A percentile compares a stretch with the other conserved stretches of the same genome.
Conservation (phyloP, 768 basidiomycete species). For the Leucocoprinus leucothites region DNA sequence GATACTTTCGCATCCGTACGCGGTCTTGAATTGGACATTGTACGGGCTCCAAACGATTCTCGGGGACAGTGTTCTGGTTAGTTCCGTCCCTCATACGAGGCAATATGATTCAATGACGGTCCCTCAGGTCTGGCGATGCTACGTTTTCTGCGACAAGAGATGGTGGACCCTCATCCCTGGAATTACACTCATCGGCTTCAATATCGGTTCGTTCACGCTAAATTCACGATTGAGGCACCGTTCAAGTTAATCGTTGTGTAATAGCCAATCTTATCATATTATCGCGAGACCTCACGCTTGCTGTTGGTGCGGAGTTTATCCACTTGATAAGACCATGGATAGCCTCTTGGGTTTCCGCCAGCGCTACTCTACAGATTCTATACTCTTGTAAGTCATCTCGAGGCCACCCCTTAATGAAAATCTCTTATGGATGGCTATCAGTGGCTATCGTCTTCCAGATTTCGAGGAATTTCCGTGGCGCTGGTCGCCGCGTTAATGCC, state of each 20-base stretch:
- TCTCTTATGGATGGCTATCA: background rate
- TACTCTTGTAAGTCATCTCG: conserved; percentile 3
- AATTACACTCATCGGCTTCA: background rate
- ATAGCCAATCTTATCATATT: background rate
- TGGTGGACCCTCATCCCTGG: conserved; percentile 6
- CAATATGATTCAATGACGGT: background rate
- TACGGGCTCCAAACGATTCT: conserved; percentile 8
- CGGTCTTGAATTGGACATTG: conserved; percentile 5
- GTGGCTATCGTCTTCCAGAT: conserved; percentile 1
- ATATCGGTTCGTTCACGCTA: background rate
- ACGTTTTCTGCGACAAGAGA: conserved; percentile 7
- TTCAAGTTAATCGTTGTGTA: too few species aligned
- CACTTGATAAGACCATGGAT: conserved; percentile 6
- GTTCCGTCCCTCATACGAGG: background rate
- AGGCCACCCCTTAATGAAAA: too few species aligned
- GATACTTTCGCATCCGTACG: conserved; percentile 1
- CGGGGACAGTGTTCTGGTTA: conserved; percentile 5
- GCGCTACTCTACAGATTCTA: background rate
- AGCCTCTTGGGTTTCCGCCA: background rate
- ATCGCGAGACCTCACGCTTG: background rate
- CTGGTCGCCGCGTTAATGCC: background rate
- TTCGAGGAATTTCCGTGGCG: background rate
- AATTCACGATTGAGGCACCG: too few species aligned
- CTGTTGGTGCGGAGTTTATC: conserved; percentile 4
- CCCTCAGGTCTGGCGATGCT: conserved; percentile 10